phyloP scores from a whole-genome alignment of 306 rosid genomes.

The Morella rubra region DNA sequence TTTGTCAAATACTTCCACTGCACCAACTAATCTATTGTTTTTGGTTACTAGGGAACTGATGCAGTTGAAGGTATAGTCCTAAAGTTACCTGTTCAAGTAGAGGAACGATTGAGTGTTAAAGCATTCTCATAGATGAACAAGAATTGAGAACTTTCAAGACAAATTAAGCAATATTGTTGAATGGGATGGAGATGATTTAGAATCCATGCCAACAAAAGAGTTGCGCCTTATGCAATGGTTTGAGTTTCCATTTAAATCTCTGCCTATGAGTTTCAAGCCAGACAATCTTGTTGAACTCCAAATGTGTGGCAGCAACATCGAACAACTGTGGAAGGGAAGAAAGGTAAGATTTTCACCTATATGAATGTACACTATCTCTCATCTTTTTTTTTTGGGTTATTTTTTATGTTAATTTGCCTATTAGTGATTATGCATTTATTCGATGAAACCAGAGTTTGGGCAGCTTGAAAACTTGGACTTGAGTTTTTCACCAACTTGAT shows the following conservation, averaged over 20 bases:
- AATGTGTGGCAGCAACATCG: background rate
- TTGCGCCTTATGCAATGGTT: background rate
- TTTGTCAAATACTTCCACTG: no score
- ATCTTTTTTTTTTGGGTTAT: background rate
- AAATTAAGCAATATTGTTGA: background rate
- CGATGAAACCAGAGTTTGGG: background rate
- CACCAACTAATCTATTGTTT: background rate
- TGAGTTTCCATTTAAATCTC: background rate
- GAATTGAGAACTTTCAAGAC: background rate
- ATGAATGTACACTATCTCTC: no score
- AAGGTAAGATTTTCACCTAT: no score
- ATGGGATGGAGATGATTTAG: background rate
- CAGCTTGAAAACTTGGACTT: background rate
- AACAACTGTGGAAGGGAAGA: background rate
- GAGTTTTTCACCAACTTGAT: background rate
- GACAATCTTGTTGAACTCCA: background rate
- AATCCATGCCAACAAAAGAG: background rate
- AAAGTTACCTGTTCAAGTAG: background rate
- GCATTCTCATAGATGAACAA: background rate
- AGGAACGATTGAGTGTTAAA: background rate
- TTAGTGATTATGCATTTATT: no score
- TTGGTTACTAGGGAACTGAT: background rate
- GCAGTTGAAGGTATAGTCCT: background rate
- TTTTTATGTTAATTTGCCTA: no score
- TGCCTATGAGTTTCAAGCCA: background rate